Conservation (phyloP, 495 filamentous ascomycete genomes). For the Lichina pygmaea region DNA sequence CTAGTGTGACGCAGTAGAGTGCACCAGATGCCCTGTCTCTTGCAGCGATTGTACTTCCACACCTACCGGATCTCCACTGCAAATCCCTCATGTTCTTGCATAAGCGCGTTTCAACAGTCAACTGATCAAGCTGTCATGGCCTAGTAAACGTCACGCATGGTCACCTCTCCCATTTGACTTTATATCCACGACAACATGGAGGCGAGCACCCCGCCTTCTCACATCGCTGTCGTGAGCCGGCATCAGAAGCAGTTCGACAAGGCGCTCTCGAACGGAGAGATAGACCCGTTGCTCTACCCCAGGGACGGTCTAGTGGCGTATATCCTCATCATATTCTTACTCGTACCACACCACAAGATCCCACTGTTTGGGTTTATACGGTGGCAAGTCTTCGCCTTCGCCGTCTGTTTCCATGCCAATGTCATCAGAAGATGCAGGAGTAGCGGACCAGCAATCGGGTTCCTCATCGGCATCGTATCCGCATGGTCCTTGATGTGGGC, state of each 20-base stretch:
- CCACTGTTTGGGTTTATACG: not conserved
- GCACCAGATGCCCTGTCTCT: too few species aligned
- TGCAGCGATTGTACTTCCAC: too few species aligned
- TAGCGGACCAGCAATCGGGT: not conserved
- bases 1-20: too few species aligned
- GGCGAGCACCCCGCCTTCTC: not conserved
- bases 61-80: too few species aligned
- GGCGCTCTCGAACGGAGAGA: not conserved
- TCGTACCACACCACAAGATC: not conserved
- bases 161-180: too few species aligned
- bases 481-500: constrained; percentile 43
- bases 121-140: too few species aligned
- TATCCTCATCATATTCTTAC: not conserved
- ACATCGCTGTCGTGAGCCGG: not conserved
- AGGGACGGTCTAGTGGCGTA: not conserved
- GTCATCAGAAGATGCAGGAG: not conserved
- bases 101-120: too few species aligned
- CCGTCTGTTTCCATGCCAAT: not conserved
- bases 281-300: not conserved
- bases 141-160: too few species aligned
- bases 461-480: constrained; percentile 26
- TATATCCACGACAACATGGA: too few species aligned
- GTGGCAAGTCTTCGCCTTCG: not conserved
- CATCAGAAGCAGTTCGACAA: not conserved
- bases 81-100: too few species aligned